Evolutionary conservation across 202 grass and related monocot species (phyloP).

Genomic region (Saccharum hybrid): DNA sequence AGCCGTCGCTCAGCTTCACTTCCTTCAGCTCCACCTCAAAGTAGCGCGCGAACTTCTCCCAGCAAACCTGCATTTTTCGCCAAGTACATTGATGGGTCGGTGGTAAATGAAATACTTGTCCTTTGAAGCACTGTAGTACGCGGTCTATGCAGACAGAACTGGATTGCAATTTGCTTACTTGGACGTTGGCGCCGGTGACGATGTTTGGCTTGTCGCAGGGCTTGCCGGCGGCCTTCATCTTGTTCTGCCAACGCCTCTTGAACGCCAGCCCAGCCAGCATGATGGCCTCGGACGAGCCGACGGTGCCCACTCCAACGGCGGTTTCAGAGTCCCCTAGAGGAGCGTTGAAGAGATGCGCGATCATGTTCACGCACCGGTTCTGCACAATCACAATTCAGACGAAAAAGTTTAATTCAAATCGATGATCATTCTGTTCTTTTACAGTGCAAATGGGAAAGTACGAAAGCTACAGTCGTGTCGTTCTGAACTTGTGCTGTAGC

Average conservation of each 20-base stretch:
- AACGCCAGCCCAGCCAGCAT: conserved; percentile 96
- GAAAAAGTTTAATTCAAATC: not conserved
- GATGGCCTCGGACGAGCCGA: conserved; percentile 93
- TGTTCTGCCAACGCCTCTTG: conserved; percentile 94
- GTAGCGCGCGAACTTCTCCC: conserved; percentile 97
- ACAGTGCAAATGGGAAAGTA: not conserved
- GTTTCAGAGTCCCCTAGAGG: conserved; percentile 76
- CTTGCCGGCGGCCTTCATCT: conserved; percentile 74
- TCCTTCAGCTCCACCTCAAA: conserved; percentile 98
- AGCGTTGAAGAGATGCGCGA: conserved; percentile 91
- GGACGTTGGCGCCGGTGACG: conserved; percentile 89
- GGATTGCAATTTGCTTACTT: conserved; percentile 46
- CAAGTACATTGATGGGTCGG: not conserved
- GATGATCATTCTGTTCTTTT: not conserved
- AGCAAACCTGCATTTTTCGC: conserved; percentile 68
- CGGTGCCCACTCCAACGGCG: conserved; percentile 81
- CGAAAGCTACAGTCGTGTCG: not conserved
- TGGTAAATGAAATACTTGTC: not conserved
- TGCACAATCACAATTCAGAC: conserved; percentile 20
- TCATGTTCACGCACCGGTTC: conserved; percentile 99
- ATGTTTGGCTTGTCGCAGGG: conserved; percentile 97
- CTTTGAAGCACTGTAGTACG: not conserved
- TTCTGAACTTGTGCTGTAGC: not conserved
- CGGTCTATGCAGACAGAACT: not conserved
- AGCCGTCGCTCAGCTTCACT: conserved; percentile 80